Percentiles rank a stretch among this genome's conserved stretches.
Conservation (phyloP, 2,329 filamentous ascomycete species). For the Scopulariopsis brevicaulis region DNA sequence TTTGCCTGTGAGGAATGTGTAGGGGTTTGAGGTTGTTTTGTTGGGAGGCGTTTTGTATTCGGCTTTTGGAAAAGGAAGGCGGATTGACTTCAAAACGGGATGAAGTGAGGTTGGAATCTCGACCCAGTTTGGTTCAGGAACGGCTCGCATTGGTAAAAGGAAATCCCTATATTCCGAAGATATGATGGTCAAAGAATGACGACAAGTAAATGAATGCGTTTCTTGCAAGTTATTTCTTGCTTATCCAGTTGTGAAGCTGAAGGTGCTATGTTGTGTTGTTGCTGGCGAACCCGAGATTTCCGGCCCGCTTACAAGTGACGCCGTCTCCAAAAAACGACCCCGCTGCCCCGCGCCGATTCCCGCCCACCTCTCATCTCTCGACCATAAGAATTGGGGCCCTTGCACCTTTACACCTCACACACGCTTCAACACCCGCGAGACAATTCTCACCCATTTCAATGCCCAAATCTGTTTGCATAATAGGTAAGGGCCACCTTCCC, state of each 20-base stretch:
- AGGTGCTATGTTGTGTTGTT: too few species aligned
- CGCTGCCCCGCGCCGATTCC: not conserved
- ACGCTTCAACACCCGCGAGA: not conserved
- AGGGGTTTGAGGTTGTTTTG: not conserved
- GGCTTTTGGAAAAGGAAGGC: not conserved
- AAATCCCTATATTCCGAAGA: not conserved
- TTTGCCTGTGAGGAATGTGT: constrained; percentile 18
- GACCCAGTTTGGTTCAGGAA: not conserved
- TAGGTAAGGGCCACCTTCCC: not conserved
- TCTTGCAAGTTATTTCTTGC: too few species aligned
- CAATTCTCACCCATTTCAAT: not conserved
- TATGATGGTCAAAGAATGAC: too few species aligned
- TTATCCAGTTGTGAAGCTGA: too few species aligned
- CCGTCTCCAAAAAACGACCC: not conserved
- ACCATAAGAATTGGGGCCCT: not conserved
- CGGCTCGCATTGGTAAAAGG: not conserved
- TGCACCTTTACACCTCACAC: not conserved
- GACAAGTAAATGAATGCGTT: too few species aligned
- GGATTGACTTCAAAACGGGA: too few species aligned
- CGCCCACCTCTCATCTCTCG: not conserved
- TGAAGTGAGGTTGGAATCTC: too few species aligned
- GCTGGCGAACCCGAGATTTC: too few species aligned
- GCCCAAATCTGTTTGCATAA: constrained; percentile 1
- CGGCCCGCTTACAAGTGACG: not conserved
- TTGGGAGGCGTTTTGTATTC: not conserved